phyloP scores from a whole-genome alignment of 306 rosid species.

The Cicer yamashitae region DNA sequence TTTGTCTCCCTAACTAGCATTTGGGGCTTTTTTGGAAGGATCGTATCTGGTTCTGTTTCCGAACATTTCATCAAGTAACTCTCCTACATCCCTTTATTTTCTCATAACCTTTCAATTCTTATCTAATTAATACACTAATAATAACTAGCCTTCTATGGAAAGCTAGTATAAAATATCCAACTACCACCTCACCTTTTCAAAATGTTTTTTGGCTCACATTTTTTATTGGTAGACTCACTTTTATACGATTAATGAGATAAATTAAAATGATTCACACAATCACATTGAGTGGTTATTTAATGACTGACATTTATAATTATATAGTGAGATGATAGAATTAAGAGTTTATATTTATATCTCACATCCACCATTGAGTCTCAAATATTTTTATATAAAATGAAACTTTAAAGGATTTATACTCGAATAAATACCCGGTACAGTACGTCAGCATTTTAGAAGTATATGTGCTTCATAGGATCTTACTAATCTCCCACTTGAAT shows the following conservation, averaged over 20 bases:
- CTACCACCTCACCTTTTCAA: neutral
- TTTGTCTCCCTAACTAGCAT: constrained; percentile 79
- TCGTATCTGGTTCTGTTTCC: constrained; percentile 65
- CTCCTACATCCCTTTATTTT: neutral
- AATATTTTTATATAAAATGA: too few species aligned
- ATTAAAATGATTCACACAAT: neutral
- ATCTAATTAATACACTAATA: neutral
- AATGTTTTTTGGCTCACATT: too few species aligned
- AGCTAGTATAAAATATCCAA: neutral
- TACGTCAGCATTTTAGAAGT: too few species aligned
- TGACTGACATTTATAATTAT: too few species aligned
- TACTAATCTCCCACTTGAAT: too few species aligned
- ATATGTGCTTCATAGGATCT: too few species aligned
- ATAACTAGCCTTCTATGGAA: neutral
- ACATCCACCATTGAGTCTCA: too few species aligned
- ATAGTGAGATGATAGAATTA: too few species aligned
- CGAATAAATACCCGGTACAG: too few species aligned
- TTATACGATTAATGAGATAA: neutral
- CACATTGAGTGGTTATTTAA: neutral
- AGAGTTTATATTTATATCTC: too few species aligned
- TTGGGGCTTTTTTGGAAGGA: constrained; percentile 85
- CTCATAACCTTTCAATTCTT: neutral
- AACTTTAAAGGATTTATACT: too few species aligned
- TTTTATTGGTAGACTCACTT: neutral
- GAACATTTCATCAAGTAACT: constrained; percentile 82